Evolutionary conservation across 192 early-diverging fungal genomes (phyloP).

Genomic region (Lobulomyces angularis): DNA sequence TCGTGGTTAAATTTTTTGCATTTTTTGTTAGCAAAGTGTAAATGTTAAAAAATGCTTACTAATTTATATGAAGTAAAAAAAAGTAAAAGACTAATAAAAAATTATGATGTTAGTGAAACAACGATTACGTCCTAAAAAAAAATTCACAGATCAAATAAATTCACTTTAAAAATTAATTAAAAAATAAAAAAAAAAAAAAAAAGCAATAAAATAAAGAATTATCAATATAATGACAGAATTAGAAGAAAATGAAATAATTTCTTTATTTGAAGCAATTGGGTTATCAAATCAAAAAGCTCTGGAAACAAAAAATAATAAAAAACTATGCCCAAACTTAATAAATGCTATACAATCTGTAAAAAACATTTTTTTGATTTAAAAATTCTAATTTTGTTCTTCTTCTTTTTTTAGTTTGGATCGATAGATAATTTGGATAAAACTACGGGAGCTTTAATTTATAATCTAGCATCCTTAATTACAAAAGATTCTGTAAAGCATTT

Average conservation of each 20-base stretch:
- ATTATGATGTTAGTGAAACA: no score
- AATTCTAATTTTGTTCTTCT: not conserved
- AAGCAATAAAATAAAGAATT: no score
- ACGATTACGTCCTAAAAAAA: no score
- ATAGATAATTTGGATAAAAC: conserved; percentile 38
- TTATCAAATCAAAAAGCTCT: conserved; percentile 82
- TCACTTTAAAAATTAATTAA: no score
- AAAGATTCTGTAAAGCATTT: conserved; percentile 61
- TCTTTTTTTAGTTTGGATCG: not conserved
- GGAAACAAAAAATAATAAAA: conserved; percentile 93
- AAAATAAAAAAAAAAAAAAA: no score
- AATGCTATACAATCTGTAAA: conserved; percentile 54
- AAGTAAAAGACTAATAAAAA: no score
- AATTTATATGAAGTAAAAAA: no score
- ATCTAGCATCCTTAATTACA: conserved; percentile 74
- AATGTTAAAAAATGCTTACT: no score
- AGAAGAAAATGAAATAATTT: conserved; percentile 37
- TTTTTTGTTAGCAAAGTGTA: no score
- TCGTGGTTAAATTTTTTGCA: no score
- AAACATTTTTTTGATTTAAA: not conserved
- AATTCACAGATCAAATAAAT: no score
- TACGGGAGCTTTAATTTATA: conserved; percentile 69
- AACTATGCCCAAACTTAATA: conserved; percentile 68
- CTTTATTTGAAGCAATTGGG: conserved; percentile 75
- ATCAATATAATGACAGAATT: not conserved